Conservation (phyloP, 192 early-diverging fungal species). For the Linnemannia schmuckeri region DNA sequence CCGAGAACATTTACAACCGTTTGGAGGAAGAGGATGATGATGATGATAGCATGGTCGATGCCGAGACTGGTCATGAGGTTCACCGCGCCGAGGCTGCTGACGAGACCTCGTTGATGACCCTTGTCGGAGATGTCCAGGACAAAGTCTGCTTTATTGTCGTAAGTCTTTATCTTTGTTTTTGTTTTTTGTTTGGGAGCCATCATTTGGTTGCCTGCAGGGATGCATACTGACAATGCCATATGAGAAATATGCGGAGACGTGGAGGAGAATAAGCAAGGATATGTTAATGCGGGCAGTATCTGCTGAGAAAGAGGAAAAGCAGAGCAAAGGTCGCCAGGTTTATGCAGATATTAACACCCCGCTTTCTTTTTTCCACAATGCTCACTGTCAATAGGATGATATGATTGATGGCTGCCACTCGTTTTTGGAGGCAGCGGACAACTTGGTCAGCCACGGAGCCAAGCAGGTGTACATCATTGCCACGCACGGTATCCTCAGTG, state of each 20-base stretch:
- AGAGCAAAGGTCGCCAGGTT: not conserved
- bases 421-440: constrained; percentile 93
- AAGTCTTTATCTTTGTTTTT: constrained; percentile 21
- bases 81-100: constrained; percentile 48
- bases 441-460: constrained; percentile 84
- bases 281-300: too few species aligned
- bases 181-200: not conserved
- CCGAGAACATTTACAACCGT: constrained; percentile 52
- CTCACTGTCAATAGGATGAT: constrained; percentile 77
- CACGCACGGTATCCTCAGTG: constrained; percentile 95
- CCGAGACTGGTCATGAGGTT: constrained; percentile 63
- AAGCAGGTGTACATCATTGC: constrained; percentile 91
- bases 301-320: not conserved
- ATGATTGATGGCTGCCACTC: constrained; percentile 92
- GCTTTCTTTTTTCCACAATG: not conserved
- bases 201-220: not conserved
- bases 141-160: constrained; percentile 90
- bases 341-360: constrained; percentile 1
- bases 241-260: too few species aligned
- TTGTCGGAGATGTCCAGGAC: constrained; percentile 93
- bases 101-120: constrained; percentile 75
- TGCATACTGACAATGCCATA: not conserved
- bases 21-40: constrained; percentile 58
- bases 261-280: too few species aligned
- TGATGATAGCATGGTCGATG: constrained; percentile 60